Conservation (phyloP, 2,329 filamentous ascomycete genomes). For the Chrysosporium keratinophilum region DNA sequence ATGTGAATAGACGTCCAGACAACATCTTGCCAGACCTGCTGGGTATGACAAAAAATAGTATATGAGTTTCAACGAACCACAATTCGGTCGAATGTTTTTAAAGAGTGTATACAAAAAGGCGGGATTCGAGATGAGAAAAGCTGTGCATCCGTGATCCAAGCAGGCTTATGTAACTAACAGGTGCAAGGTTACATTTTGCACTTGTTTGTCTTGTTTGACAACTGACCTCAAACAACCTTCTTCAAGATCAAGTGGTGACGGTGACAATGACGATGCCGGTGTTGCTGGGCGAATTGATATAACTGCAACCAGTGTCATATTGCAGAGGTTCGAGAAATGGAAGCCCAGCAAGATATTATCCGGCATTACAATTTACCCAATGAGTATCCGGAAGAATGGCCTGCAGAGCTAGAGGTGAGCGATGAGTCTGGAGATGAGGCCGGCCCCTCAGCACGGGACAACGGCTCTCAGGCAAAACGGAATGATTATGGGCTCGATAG, state of each 20-base stretch:
- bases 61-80: not conserved
- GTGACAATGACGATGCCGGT: not conserved
- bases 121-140: not conserved
- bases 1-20: constrained; percentile 66
- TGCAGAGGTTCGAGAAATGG: constrained; percentile 36
- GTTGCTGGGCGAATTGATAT: not conserved
- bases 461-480: constrained; percentile 41
- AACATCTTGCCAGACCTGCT: constrained; percentile 54
- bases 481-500: constrained; percentile 78
- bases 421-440: constrained; percentile 51
- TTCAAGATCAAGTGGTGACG: not conserved
- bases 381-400: constrained; percentile 75
- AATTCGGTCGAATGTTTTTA: not conserved
- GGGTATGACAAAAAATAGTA: constrained; percentile 5
- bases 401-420: constrained; percentile 64
- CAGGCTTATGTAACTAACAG: not conserved
- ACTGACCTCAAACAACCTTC: not conserved
- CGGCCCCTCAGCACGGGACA: constrained; percentile 17
- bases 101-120: not conserved
- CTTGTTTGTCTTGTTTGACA: constrained; percentile 14
- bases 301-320: not conserved
- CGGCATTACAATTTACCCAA: constrained; percentile 82
- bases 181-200: not conserved
- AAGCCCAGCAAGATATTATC: constrained; percentile 55
- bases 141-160: not conserved